Base-by-base conservation (phyloP, 768 basidiomycete genomes). In the Macrolepiota fuliginosa region DNA sequence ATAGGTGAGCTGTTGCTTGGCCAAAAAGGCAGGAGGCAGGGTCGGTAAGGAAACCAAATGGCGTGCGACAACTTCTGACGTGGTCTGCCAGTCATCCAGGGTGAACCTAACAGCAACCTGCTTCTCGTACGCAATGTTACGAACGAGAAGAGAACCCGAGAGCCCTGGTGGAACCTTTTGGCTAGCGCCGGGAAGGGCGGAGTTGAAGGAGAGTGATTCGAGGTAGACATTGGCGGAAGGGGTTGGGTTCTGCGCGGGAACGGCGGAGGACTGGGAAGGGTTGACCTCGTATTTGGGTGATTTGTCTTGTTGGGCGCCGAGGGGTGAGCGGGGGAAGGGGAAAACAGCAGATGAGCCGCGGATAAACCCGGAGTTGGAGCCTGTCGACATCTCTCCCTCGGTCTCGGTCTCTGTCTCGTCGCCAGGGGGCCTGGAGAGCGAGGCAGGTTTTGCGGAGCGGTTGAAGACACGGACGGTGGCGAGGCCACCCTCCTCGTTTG, bases 81-180 rank as follows among this genome's bases (percentile, higher is more conserved):
- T 91, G 2, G 96, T 98, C 64, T 90, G 86, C 96, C 96, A 98
- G 52, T 90, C 87, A 72, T 98, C 96, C 51, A 96, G 79, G 1
- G 96, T 98, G 72, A 96, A 98, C 0, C 96, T 79, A 0, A 97
- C 81, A 0, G 84, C 87, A 50, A 98, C 88, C 55, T 83, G 80
- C 75, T 98, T 98, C 72, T 91, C 88, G 64, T 91, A 98, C 0
- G 91, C 78, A 56, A 97, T 66, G 71, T 98, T 98, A 65, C 88
- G 84, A 19, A 94, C 93, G 53, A 93, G 82, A 59, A 97, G 74
- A 7, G 90, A 85, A 5, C 96, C 96, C 1, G 81, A 76, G 13
- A 97, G 81, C 0, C 76, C 71, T 4, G 63, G 74, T 45, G 70
- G 63, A 0, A 58, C 25, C 17, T 62, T 36, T 22, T 24, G 22